phyloP scores from a whole-genome alignment of 805 yeast species.

The Nakazawaea laoshanensis region DNA sequence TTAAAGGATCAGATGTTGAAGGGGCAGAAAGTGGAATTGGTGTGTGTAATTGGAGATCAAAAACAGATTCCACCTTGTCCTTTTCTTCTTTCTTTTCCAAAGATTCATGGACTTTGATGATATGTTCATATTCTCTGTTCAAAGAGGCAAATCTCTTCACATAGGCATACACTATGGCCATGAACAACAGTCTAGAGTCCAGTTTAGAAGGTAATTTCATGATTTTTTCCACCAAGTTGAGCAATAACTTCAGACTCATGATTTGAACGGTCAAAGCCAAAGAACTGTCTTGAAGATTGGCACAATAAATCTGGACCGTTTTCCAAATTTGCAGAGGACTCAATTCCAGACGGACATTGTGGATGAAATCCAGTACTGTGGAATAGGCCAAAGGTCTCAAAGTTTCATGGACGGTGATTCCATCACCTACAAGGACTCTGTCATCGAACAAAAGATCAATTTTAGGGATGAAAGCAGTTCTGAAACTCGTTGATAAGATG shows the following conservation, averaged over 20 bases:
- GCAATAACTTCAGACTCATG: slow-evolving; percentile 86
- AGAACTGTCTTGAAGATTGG: slow-evolving; percentile 69
- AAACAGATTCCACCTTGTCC: too few species aligned
- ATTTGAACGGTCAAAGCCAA: slow-evolving; percentile 87
- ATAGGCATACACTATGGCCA: slow-evolving; percentile 82
- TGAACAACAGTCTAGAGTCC: slow-evolving; percentile 76
- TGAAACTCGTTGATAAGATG: slow-evolving; percentile 83
- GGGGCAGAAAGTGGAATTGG: slow-evolving; percentile 56
- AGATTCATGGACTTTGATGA: slow-evolving; percentile 51
- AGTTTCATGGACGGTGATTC: slow-evolving; percentile 84
- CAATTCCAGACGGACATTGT: slow-evolving; percentile 79
- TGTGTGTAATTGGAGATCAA: slow-evolving; percentile 35
- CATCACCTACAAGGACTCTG: slow-evolving; percentile 82
- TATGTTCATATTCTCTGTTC: slow-evolving; percentile 61
- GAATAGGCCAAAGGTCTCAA: slow-evolving; percentile 90
- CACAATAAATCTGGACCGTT: slow-evolving; percentile 77
- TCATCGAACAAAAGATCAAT: slow-evolving; percentile 83
- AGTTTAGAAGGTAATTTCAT: slow-evolving; percentile 72
- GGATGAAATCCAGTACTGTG: slow-evolving; percentile 92
- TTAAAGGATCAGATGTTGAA: slow-evolving; percentile 56
- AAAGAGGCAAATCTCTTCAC: slow-evolving; percentile 72
- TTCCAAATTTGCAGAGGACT: slow-evolving; percentile 80
- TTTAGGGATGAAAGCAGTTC: slow-evolving; percentile 75
- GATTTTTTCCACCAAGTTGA: slow-evolving; percentile 84
- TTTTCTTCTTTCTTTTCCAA: slow-evolving; percentile 32